Base-by-base conservation (phyloP, 2,329 filamentous ascomycete genomes). In the Leptographium lundbergii region DNA sequence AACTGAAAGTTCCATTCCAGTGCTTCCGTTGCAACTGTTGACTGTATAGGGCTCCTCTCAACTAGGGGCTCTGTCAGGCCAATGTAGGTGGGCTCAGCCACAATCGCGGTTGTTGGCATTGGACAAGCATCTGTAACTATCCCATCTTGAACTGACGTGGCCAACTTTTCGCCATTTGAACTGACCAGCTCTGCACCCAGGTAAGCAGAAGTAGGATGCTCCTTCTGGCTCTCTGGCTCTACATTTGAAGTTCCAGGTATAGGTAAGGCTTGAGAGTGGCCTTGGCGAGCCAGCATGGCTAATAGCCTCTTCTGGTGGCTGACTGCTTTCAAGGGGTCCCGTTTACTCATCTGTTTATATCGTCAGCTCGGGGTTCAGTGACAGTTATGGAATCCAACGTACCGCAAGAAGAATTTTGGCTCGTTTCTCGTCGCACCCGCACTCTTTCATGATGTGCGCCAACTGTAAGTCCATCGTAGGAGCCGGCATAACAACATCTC, bases 1-100 rank as follows among this genome's bases (percentile, higher is more conserved):
- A 60, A 56, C 7, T 32, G 27, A 47, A 60, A 60, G 25, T 51
- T 19, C 59, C 59, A 60, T 25, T 50, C 50, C 14, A 29, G 22
- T 36, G 25, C 4, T 19, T 32, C 54, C 4, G 4, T 17, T 24
- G 48, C 14, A 14, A 19, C 17, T 6, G 4, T n/a, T 6, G 19
- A 5, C 24, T 50, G 19, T 48, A 14, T 13, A 19, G n/a, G 2
- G 13, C 2, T 11, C 9, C 6, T 42, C 34, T 45, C 22, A 1
- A 22, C 13, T 17, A 2, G 24, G 11, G 48, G 24, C 32, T 51
- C 29, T 25, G n/a, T 19, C 7, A 42, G 29, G 24, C 56, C 47
- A 19, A 36, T 25, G 17, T n/a, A n/a, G 9, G 22, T 57, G 29
- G n/a, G n/a, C 10, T 17, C 32, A 39, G 42, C 17, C 4, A 9